Conservation (phyloP, 768 basidiomycete species). For the Royoungia palumana region DNA sequence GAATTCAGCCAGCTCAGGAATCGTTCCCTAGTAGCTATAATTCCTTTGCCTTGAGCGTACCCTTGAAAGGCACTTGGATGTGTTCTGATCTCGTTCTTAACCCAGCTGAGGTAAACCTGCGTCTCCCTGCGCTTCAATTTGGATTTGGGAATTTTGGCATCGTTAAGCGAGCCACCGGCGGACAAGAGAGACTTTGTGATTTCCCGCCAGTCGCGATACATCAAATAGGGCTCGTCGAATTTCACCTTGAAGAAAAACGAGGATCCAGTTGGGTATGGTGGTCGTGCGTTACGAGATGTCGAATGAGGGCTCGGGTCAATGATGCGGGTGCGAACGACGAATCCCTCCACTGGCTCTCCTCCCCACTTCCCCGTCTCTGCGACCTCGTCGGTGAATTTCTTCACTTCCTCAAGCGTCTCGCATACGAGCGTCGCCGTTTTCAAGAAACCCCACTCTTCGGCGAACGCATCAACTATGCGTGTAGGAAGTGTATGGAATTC, state of each 20-base stretch:
- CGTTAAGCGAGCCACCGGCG: constrained; percentile 29
- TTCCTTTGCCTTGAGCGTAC: constrained; percentile 73
- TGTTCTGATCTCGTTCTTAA: constrained; percentile 65
- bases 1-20: constrained; percentile 69
- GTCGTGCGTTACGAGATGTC: constrained; percentile 30
- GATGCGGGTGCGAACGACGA: constrained; percentile 84
- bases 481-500: constrained; percentile 72
- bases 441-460: constrained; percentile 90
- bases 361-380: constrained; percentile 72
- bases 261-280: constrained; percentile 74
- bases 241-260: constrained; percentile 99
- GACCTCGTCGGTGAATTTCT: constrained; percentile 65
- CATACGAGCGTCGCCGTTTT: constrained; percentile 57
- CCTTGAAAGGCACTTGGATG: constrained; percentile 58
- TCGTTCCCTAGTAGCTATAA: constrained; percentile 76
- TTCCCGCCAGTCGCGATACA: constrained; percentile 98
- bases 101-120: constrained; percentile 77
- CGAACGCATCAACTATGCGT: constrained; percentile 69
- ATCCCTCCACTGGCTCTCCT: constrained; percentile 86
- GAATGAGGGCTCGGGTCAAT: constrained; percentile 36
- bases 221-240: constrained; percentile 98
- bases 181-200: constrained; percentile 75
- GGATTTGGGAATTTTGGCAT: constrained; percentile 49
- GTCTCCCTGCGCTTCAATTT: constrained; percentile 80
- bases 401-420: constrained; percentile 62